Evolutionary conservation across 169 alveolate genomes (phyloP).

Genomic region (Plasmodium sp.): DNA sequence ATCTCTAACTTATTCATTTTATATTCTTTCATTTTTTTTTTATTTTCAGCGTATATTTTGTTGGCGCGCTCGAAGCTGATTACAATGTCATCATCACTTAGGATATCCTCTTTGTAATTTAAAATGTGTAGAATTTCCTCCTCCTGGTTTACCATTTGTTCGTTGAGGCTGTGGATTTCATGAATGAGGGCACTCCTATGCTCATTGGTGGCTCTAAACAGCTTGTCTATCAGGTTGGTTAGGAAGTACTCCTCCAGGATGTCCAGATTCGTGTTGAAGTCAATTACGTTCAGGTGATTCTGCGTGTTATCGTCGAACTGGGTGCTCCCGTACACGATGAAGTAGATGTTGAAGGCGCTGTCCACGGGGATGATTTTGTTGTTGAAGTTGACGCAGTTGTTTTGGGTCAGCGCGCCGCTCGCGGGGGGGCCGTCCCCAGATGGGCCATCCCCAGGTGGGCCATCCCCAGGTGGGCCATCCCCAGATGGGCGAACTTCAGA

Average conservation of each 20-base stretch:
- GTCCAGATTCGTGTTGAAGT: slow-evolving; percentile 45
- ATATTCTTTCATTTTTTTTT: slow-evolving; percentile 74
- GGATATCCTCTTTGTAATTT: slow-evolving; percentile 60
- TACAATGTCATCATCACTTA: slow-evolving; percentile 61
- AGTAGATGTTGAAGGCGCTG: slow-evolving; percentile 32
- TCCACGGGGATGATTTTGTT: slow-evolving; percentile 44
- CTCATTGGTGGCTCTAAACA: slow-evolving; percentile 19
- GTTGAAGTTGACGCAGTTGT: slow-evolving; percentile 57
- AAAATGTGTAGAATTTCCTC: slow-evolving; percentile 57
- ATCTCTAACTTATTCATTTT: slow-evolving; percentile 70
- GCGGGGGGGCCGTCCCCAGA: background rate
- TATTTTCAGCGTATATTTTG: slow-evolving; percentile 40
- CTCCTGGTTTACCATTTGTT: slow-evolving; percentile 26
- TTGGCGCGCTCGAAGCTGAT: slow-evolving; percentile 45
- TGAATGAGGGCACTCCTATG: slow-evolving; percentile 26
- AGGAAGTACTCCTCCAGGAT: slow-evolving; percentile 68
- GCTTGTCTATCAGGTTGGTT: slow-evolving; percentile 35
- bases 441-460: no score
- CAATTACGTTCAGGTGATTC: slow-evolving; percentile 31
- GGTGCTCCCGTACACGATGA: slow-evolving; percentile 41
- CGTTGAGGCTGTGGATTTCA: slow-evolving; percentile 50
- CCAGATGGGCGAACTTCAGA: no score
- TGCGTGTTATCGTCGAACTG: slow-evolving; percentile 54
- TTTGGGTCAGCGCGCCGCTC: background rate
- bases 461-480: no score